Evolutionary conservation across 352 stramenopile genomes (phyloP), one percentile per base, ranked within the genome.

Genomic region (Globisporangium ultimum): DNA sequence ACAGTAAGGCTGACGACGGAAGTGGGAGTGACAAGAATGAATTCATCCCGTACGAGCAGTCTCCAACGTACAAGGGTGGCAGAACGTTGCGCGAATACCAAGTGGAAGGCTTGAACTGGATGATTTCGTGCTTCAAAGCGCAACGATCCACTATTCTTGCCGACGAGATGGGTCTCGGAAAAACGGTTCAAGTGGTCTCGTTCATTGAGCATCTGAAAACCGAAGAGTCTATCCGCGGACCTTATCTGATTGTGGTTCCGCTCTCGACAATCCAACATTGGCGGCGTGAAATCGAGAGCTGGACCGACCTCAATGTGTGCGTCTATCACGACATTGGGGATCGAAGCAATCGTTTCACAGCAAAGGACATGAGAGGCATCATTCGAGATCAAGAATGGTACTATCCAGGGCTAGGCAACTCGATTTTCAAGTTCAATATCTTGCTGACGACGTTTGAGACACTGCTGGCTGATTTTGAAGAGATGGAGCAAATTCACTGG

Each of bases 281-380:
- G 86, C 82, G 86, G 2, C 84, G 86, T 54, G 87, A 96, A 63
- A 90, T 95, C 58, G 85, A 93, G 64, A 94, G 72, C 57, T 97
- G 67, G 94, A 99, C 97, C n/a, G 95, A 99, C 71, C 93, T 99
- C 68, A 97, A 98, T 48, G 96, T 97, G 24, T 99, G 97, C 63
- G 93, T 99, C 0, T 99, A 99, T 72, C 97, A 99, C 66, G 97
- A 99, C 67, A 85, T 95, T 68, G 80, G 88, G 12, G 87, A 94
- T 55, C 75, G 79, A 9, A 80, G 70, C 0, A 88, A 66, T 51
- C 89, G 90, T 48, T 94, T 89, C 64, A 93, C 76, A 12, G 84
- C 85, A 2, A 96, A 96, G 54, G 86, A 96, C 48, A 93, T 95
- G 81, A 78, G 88, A 12, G 74, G 78, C 24, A 74, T 96, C 34